A percentile compares a stretch with the other conserved stretches of the same genome.
Conservation (phyloP, 768 basidiomycete species). For the Peribolospora baueri region DNA sequence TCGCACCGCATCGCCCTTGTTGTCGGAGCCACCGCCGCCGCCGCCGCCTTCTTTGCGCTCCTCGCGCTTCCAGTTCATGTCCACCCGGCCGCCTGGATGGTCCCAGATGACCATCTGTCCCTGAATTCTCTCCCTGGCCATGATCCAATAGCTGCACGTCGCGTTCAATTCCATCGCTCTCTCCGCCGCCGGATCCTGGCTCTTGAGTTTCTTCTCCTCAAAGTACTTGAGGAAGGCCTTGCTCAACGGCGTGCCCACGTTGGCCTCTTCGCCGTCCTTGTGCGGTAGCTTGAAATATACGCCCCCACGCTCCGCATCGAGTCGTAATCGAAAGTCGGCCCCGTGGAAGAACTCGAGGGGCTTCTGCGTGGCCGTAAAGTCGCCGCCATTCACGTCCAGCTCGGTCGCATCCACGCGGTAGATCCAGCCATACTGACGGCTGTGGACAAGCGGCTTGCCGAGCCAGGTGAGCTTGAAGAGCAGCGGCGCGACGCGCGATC, state of each 20-base stretch:
- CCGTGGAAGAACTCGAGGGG: slow-evolving; percentile 37
- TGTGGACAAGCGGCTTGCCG: slow-evolving; percentile 59
- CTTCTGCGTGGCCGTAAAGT: slow-evolving; percentile 23
- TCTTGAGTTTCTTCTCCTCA: slow-evolving; percentile 62
- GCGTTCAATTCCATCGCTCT: slow-evolving; percentile 78
- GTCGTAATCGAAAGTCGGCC: slow-evolving; percentile 33
- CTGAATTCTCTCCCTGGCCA: slow-evolving; percentile 65
- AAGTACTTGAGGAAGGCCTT: slow-evolving; percentile 76
- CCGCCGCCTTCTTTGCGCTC: slow-evolving; percentile 1
- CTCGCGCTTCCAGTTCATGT: slow-evolving; percentile 29
- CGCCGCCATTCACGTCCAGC: slow-evolving; percentile 17
- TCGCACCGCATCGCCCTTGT: slow-evolving; percentile 27
- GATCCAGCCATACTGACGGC: slow-evolving; percentile 71
- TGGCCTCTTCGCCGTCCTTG: slow-evolving; percentile 78
- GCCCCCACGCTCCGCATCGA: slow-evolving; percentile 27
- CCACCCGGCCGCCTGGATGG: slow-evolving; percentile 16
- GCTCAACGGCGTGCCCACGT: slow-evolving; percentile 76
- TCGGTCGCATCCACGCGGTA: slow-evolving; percentile 34
- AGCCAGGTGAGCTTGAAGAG: slow-evolving; percentile 71
- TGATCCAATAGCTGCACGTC: slow-evolving; percentile 94
- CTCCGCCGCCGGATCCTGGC: slow-evolving; percentile 48
- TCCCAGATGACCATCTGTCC: slow-evolving; percentile 88
- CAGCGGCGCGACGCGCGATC: slow-evolving; percentile 57
- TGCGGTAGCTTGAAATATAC: slow-evolving; percentile 83
- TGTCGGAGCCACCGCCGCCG: slow-evolving; percentile 6